Base-by-base conservation (phyloP, 177 flowering plant genomes). In the Telopea speciosissima region DNA sequence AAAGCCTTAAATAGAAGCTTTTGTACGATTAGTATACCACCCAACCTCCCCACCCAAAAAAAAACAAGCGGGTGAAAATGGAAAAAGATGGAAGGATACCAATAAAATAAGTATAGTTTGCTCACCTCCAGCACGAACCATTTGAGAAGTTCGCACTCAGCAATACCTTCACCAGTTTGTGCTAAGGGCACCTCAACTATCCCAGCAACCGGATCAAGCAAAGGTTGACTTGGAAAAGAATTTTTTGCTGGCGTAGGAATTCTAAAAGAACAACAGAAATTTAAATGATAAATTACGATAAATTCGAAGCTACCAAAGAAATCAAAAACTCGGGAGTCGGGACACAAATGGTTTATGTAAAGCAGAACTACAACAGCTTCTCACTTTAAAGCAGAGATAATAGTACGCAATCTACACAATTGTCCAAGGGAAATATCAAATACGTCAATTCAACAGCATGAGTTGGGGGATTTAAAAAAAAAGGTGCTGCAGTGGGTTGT, bases 141-240 rank as follows among this genome's bases (percentile, higher is more conserved):
- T 71, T 83, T 83, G 71, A 96, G 91, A 64, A 96, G 93, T 73
- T 96, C 99, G 77, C 99, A 96, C 69, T 96, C 99, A 25, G 99
- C 99, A 81, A 96, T 96, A 25, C 99, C 99, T 86, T 96, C 99
- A 62, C 99, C 99, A 40, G 99, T 96, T 73, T 96, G 98, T 9
- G 99, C 99, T 78, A 95, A 75, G 26, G 94, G 96, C 1, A 95
- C 86, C 71, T 89, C 95, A 44, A 93, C 84, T 17, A 80, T 68
- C 25, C 83, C 88, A 63, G 73, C 79, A 5, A 61, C 69, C 17
- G 84, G 70, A 65, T 83, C 87, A 62, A 77, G 78, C 72, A 73
- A 23, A n/a, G 85, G 83, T 33, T 85, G 76, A 77, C 76, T 88
- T 62, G 98, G 82, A 71, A 82, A 86, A 69, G 62, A 76, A 70